Base-by-base conservation (phyloP, 1,139 yeast genomes). In the Zhuliangozyma parablackwelliae region DNA sequence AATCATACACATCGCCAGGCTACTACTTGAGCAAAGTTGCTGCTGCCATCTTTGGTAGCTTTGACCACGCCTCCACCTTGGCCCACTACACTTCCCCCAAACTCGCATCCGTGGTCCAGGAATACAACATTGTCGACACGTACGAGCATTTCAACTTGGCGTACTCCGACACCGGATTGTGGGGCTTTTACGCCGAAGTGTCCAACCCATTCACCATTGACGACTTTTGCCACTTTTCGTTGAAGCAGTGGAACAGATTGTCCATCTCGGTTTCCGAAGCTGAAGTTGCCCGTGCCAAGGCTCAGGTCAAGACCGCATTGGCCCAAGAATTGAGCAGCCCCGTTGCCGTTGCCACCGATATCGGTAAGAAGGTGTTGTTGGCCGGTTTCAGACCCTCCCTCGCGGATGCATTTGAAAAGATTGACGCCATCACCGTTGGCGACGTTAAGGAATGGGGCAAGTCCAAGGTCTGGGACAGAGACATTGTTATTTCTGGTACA, bases 201-300 rank as follows among this genome's bases (percentile, higher is more conserved):
- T 68, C 82, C 42, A 78, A 82, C 63, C 58, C 80, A 47, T 62
- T 50, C 34, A 66, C 69, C 51, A 64, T 84, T 50, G 94, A 84
- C 62, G 95, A 85, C 56, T 76, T 83, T 48, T 71, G 78, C 45
- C 95, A 85, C 65, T 84, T 84, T 66, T 71, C 86, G 44, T 71
- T 83, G 64, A 85, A 82, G 67, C 84, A 83, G 72, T 85, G 94
- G 94, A 83, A 83, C 74, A 80, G 92, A 74, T 76, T 83, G 62
- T 73, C 89, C 23, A 67, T 80, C 49, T 80, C 90, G 21, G 69
- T 85, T 55, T 73, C 88, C 48, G 87, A 82, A 50, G 77, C 85
- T 40, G 94, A 85, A 69, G 79, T 85, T 51, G 79, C 80, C 48
- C 77, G 88, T 67, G 95, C 82, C 54, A 84, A 84, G 69, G 50